phyloP scores from a whole-genome alignment of 768 basidiomycete species.

The Sarcomyxa edulis region DNA sequence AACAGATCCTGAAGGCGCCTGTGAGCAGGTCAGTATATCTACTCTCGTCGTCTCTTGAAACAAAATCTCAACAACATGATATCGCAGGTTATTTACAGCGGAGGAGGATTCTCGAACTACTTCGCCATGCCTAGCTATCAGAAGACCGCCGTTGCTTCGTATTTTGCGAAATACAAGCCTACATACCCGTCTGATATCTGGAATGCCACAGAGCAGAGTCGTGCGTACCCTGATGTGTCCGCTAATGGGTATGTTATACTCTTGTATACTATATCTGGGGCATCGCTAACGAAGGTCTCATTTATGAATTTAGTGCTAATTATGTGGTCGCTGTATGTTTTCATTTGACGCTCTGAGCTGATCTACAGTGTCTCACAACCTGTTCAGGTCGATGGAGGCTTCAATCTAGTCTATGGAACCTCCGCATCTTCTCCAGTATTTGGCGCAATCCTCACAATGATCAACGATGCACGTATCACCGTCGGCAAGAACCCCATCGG shows the following conservation, averaged over 20 bases:
- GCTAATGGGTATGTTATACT: conserved; percentile 30
- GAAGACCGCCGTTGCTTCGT: conserved; percentile 19
- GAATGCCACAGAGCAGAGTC: conserved; percentile 32
- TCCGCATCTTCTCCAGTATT: conserved; percentile 45
- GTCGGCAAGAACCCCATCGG: conserved; percentile 37
- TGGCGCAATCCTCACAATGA: conserved; percentile 41
- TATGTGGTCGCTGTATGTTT: conserved; percentile 36
- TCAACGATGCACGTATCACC: conserved; percentile 47
- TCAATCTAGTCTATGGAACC: conserved; percentile 39
- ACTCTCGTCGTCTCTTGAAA: no score
- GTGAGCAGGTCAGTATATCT: conserved; percentile 25
- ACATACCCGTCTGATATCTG: conserved; percentile 15
- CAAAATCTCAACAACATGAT: no score
- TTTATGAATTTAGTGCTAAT: conserved; percentile 28
- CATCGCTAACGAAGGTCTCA: conserved; percentile 2
- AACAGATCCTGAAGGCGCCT: conserved; percentile 13
- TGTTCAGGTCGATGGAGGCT: conserved; percentile 28
- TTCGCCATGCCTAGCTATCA: conserved; percentile 38
- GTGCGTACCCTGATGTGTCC: conserved; percentile 43
- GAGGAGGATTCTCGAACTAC: conserved; percentile 29
- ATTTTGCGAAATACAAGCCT: conserved; percentile 10
- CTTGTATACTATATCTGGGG: not conserved
- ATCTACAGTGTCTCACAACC: not conserved
- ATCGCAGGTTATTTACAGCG: conserved; percentile 27
- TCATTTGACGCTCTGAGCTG: not conserved